phyloP scores from a whole-genome alignment of 352 stramenopile species.

The Pythium guiyangense region DNA sequence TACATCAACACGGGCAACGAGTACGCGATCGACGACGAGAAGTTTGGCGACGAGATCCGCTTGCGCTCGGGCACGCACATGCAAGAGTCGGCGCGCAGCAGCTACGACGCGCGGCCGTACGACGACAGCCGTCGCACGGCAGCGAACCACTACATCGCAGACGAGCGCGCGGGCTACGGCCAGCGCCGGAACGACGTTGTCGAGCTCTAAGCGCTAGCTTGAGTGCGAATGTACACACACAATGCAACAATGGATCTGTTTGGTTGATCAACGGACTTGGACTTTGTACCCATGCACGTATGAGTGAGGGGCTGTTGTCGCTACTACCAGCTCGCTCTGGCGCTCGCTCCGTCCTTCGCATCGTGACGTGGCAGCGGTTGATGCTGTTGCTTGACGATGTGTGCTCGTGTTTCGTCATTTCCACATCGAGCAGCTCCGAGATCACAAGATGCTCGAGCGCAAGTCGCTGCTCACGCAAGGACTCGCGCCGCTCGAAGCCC shows the following conservation, averaged over 20 bases:
- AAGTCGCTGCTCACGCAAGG: constrained; percentile 44
- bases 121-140: constrained; percentile 31
- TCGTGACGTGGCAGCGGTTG: constrained; percentile 10
- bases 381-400: neutral
- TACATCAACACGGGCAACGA: constrained; percentile 32
- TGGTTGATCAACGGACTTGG: no score
- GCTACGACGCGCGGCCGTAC: constrained; percentile 32
- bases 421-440: neutral
- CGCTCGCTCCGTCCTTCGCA: no score
- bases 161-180: constrained; percentile 33
- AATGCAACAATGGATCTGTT: no score
- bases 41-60: constrained; percentile 45
- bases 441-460: constrained; percentile 7
- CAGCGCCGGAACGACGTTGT: constrained; percentile 57
- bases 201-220: constrained; percentile 29
- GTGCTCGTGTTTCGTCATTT: neutral
- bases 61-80: constrained; percentile 50
- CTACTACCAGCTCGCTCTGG: no score
- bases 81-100: constrained; percentile 15
- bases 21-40: constrained; percentile 22
- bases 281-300: neutral
- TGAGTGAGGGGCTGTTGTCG: no score
- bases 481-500: constrained; percentile 26
- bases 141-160: constrained; percentile 47
- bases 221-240: neutral